phyloP scores from a whole-genome alignment of 768 basidiomycete genomes.

The Gautieria morchelliformis region DNA sequence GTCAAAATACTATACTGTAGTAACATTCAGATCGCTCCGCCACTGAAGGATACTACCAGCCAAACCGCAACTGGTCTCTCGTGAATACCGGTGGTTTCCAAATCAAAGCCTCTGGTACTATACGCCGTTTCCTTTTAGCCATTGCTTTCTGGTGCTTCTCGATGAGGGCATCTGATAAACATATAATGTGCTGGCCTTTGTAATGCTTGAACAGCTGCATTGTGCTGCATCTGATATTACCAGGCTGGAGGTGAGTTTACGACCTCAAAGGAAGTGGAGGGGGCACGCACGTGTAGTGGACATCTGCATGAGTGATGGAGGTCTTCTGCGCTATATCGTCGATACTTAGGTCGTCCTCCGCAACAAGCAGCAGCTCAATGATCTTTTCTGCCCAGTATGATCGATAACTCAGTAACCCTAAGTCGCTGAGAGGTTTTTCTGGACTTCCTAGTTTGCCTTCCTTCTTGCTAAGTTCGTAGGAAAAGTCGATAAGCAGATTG shows the following conservation, averaged over 20 bases:
- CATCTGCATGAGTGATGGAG: constrained; percentile 87
- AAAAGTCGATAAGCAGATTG: constrained; percentile 93
- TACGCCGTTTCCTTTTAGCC: constrained; percentile 67
- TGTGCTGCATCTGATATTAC: constrained; percentile 67
- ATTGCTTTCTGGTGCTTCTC: constrained; percentile 83
- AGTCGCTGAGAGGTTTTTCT: constrained; percentile 93
- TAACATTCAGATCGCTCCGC: no score
- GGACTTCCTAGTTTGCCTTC: constrained; percentile 94
- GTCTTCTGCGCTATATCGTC: constrained; percentile 97
- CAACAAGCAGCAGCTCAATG: constrained; percentile 73
- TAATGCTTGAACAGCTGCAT: constrained; percentile 92
- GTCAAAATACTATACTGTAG: no score
- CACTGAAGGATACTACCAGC: constrained; percentile 23
- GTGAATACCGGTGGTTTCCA: constrained; percentile 98
- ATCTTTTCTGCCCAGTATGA: constrained; percentile 98
- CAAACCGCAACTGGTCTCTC: constrained; percentile 78
- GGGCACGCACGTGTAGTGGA: constrained; percentile 90
- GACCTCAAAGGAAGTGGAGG: background rate
- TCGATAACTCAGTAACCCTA: constrained; percentile 86
- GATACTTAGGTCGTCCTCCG: constrained; percentile 70
- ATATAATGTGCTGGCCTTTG: constrained; percentile 91
- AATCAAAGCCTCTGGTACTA: constrained; percentile 67
- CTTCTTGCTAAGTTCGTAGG: constrained; percentile 94
- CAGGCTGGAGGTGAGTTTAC: no score
- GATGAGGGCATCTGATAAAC: constrained; percentile 80